phyloP scores from a whole-genome alignment of 768 basidiomycete genomes.

The Amanita rimosa region DNA sequence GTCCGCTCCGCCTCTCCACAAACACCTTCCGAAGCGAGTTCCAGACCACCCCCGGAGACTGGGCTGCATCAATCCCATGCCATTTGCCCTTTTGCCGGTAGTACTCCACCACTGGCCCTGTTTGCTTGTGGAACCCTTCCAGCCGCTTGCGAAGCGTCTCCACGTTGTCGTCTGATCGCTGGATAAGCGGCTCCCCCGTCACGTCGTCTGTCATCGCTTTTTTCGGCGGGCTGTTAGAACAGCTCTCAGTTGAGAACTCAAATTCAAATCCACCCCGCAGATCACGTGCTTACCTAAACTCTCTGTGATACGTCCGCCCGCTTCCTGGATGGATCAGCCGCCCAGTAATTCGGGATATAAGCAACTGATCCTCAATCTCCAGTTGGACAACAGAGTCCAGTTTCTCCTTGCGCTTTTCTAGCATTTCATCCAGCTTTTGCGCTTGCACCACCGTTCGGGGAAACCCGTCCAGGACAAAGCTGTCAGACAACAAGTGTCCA shows the following conservation, averaged over 20 bases:
- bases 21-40: constrained; percentile 63
- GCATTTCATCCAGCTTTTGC: constrained; percentile 91
- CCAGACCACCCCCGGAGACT: constrained; percentile 91
- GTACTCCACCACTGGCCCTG: constrained; percentile 92
- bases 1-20: constrained; percentile 8
- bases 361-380: constrained; percentile 84
- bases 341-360: constrained; percentile 97
- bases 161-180: constrained; percentile 96
- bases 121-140: constrained; percentile 83
- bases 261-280: no score
- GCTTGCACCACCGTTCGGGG: constrained; percentile 96
- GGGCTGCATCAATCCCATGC: constrained; percentile 88
- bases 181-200: constrained; percentile 91
- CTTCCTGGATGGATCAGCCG: constrained; percentile 84
- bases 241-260: no score
- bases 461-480: constrained; percentile 99
- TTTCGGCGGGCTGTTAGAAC: constrained; percentile 94
- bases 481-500: constrained; percentile 17
- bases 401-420: constrained; percentile 69
- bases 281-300: constrained; percentile 67
- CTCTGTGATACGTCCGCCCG: constrained; percentile 89
- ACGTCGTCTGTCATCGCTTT: constrained; percentile 90
- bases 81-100: constrained; percentile 89
- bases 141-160: constrained; percentile 90
- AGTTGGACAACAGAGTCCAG: constrained; percentile 91